Base-by-base conservation (phyloP, 495 filamentous ascomycete species). In the Rhypophila decipiens region DNA sequence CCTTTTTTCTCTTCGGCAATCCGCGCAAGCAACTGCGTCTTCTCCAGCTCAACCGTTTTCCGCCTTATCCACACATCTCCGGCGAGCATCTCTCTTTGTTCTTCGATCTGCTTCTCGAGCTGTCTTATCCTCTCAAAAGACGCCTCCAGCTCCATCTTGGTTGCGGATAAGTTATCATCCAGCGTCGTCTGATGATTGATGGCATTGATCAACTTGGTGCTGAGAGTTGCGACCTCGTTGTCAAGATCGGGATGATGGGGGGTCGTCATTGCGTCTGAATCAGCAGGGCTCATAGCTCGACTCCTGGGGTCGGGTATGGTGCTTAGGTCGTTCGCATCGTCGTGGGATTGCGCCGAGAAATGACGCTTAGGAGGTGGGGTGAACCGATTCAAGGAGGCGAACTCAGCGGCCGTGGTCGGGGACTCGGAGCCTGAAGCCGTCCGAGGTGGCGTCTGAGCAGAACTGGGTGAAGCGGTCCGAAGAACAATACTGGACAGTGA, bases 141-240 rank as follows among this genome's bases (percentile, higher is more conserved):
- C n/a, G 75, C 59, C 42, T 95, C 89, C 42, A 98, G 60, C 57
- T 96, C 88, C 61, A 91, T 83, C 15, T 87, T 79, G 20, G 91
- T 87, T 20, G 76, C 82, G 42, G 86, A 83, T 39, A 98, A 74
- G 24, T 79, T 86, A 59, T 98, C 93, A 58, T 98, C 93, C 22
- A 98, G 73, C 23, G 74, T 86, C 4, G 93, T 96, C 70, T 97
- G 94, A 59, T 93, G 87, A 61, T 98, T 98, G 66, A 98, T 96
- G 43, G 93, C 90, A 56, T 89, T 90, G 48, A 98, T 89, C 43
- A 98, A 76, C 67, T 98, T 98, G 39, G 89, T 90, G 64, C 88
- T 96, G 19, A 98, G 73, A 3, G 88, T 78, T 22, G 93, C 85
- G 11, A 97, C 90, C 65, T 98, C 93, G 45, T 83, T 79, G 61